phyloP scores from a whole-genome alignment of 2,329 filamentous ascomycete species.

The Hypocreales sp. region DNA sequence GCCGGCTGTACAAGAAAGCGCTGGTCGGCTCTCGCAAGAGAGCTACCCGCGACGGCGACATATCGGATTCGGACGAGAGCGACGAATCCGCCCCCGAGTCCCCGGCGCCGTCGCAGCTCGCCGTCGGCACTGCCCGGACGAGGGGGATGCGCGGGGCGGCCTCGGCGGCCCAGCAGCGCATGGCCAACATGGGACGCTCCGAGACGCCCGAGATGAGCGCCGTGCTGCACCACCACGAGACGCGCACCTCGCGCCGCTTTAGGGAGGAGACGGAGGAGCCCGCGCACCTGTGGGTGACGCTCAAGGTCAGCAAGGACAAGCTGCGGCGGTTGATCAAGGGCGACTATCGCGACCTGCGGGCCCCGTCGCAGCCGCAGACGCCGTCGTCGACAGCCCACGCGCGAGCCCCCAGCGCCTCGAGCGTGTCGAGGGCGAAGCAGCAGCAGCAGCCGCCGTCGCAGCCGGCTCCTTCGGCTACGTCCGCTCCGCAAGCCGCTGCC shows the following conservation, averaged over 20 bases:
- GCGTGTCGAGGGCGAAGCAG: slow-evolving; percentile 13
- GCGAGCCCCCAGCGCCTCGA: slow-evolving; percentile 15
- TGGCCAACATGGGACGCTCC: slow-evolving; percentile 69
- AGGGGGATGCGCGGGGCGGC: slow-evolving; percentile 82
- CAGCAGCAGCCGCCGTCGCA: too few species aligned
- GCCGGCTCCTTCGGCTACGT: slow-evolving; percentile 20
- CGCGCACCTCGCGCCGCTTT: slow-evolving; percentile 47
- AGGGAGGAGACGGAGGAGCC: slow-evolving; percentile 72
- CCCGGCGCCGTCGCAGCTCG: slow-evolving; percentile 58
- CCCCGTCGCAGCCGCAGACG: slow-evolving; percentile 19
- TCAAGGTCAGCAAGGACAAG: slow-evolving; percentile 59
- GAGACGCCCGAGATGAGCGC: slow-evolving; percentile 70
- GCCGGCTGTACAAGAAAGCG: slow-evolving; percentile 69
- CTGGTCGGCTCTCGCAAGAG: slow-evolving; percentile 45
- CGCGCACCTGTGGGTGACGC: slow-evolving; percentile 53
- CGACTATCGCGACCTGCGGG: slow-evolving; percentile 23
- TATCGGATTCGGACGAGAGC: slow-evolving; percentile 81
- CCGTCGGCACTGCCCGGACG: slow-evolving; percentile 66
- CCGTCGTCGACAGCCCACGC: slow-evolving; percentile 14
- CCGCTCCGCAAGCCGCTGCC: slow-evolving; percentile 15
- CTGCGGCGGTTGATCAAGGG: slow-evolving; percentile 51
- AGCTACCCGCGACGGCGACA: slow-evolving; percentile 43
- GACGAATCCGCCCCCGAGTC: slow-evolving; percentile 79
- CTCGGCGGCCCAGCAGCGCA: slow-evolving; percentile 70
- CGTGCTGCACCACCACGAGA: slow-evolving; percentile 50